Conservation (phyloP, 352 stramenopile species). For the Phytophthora cryptogea region DNA sequence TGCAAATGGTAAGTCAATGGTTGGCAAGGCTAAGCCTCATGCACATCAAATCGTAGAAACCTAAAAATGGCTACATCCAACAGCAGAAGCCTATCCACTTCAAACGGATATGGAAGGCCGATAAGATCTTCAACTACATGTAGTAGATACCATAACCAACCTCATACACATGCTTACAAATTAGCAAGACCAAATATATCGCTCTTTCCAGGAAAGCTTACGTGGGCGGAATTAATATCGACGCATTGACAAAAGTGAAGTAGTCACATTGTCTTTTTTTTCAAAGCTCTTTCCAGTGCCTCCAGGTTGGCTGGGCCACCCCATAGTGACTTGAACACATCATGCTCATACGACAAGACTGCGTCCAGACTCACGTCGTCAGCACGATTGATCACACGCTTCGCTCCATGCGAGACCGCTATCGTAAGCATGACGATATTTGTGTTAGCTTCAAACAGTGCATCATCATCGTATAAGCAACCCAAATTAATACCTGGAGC, state of each 20-base stretch:
- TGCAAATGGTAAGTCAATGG: constrained; percentile 1
- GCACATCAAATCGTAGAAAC: constrained; percentile 6
- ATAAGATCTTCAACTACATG: constrained; percentile 11
- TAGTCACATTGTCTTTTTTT: constrained; percentile 33
- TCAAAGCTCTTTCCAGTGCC: constrained; percentile 57
- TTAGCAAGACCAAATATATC: no score
- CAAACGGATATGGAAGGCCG: neutral
- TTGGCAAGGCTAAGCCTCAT: constrained; percentile 7
- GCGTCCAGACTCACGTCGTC: constrained; percentile 73
- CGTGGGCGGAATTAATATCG: neutral
- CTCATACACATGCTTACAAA: no score
- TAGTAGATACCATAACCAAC: no score
- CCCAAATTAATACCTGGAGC: constrained; percentile 43
- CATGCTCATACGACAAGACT: constrained; percentile 63
- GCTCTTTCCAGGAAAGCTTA: neutral
- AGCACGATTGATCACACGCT: constrained; percentile 69
- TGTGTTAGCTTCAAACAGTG: neutral
- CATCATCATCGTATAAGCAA: neutral
- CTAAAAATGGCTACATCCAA: constrained; percentile 23
- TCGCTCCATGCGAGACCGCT: constrained; percentile 77
- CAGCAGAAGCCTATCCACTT: constrained; percentile 6
- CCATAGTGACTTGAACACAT: constrained; percentile 74
- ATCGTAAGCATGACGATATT: neutral
- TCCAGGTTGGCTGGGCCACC: constrained; percentile 73
- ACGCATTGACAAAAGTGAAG: neutral